A percentile compares a stretch with the other conserved stretches of the same genome.
These are phyloP conservation scores for Blastocystis sp. DNA, from an alignment of 352 stramenopile species.

Conservation along the genomic window DNA sequence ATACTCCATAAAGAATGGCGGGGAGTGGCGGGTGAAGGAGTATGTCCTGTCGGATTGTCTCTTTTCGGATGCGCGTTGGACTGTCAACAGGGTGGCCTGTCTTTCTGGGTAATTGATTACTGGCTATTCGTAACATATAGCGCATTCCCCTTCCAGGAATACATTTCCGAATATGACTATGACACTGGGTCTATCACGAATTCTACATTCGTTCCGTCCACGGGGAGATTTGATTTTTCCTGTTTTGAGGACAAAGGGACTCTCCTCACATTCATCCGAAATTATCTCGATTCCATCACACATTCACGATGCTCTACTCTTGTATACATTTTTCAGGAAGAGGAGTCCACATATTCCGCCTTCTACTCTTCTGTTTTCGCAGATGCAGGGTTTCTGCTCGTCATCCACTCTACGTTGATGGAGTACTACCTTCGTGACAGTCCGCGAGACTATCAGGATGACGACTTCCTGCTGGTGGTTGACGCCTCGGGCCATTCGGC, in stretches of 20 bases:
- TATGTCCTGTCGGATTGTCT: background rate
- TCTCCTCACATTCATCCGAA: background rate
- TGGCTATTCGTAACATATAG: background rate
- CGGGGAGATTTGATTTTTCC: background rate
- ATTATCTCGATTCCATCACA: background rate
- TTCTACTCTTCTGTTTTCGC: background rate
- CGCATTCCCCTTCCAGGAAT: background rate
- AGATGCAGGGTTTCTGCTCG: background rate
- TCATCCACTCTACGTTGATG: background rate
- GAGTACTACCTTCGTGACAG: background rate
- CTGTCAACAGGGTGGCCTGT: too few relatives aligned
- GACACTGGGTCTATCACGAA: background rate
- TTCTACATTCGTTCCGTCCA: background rate
- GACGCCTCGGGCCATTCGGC: background rate
- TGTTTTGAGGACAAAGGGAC: background rate
- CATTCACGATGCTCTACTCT: background rate
- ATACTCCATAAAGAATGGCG: background rate
- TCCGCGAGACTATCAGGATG: background rate
- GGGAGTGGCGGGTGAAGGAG: background rate
- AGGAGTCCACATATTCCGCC: background rate
- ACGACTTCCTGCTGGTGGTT: background rate
- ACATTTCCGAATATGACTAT: background rate
- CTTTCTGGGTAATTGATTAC: background rate
- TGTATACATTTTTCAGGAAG: background rate
- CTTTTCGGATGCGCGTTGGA: background rate